Evolutionary conservation across 1,284 basidiomycete species (phyloP).

Genomic region (Boletellus deceptivus): DNA sequence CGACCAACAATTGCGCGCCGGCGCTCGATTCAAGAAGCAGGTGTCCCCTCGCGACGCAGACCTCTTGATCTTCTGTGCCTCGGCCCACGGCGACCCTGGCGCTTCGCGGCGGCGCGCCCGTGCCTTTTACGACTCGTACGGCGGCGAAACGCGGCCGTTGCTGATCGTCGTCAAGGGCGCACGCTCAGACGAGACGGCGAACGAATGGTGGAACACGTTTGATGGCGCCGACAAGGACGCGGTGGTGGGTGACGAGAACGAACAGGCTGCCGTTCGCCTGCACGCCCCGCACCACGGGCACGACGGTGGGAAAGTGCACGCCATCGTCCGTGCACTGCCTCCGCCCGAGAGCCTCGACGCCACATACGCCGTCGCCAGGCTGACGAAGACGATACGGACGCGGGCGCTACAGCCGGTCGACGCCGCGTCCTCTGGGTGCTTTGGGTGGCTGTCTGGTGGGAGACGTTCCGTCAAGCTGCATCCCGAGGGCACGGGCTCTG

Average conservation of each 20-base stretch:
- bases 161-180: constrained; percentile 27
- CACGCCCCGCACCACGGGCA: background rate
- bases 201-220: constrained; percentile 20
- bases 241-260: background rate
- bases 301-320: constrained; percentile 13
- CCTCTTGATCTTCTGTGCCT: constrained; percentile 27
- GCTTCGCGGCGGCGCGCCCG: constrained; percentile 14
- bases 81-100: constrained; percentile 4
- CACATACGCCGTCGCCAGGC: constrained; percentile 5
- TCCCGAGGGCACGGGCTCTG: background rate
- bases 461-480: constrained; percentile 9
- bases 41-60: constrained; percentile 23
- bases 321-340: constrained; percentile 25
- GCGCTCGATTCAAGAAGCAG: constrained; percentile 27
- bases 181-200: constrained; percentile 18
- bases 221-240: constrained; percentile 1
- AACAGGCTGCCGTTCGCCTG: no score
- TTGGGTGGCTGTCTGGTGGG: constrained; percentile 15
- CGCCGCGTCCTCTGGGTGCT: constrained; percentile 19
- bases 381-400: constrained; percentile 20
- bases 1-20: constrained; percentile 22
- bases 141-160: constrained; percentile 27
- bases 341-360: background rate
- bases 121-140: constrained; percentile 22
- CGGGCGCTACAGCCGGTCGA: constrained; percentile 27